phyloP scores from a whole-genome alignment of 2,329 filamentous ascomycete species.

The Ceratocystis huliohia region DNA sequence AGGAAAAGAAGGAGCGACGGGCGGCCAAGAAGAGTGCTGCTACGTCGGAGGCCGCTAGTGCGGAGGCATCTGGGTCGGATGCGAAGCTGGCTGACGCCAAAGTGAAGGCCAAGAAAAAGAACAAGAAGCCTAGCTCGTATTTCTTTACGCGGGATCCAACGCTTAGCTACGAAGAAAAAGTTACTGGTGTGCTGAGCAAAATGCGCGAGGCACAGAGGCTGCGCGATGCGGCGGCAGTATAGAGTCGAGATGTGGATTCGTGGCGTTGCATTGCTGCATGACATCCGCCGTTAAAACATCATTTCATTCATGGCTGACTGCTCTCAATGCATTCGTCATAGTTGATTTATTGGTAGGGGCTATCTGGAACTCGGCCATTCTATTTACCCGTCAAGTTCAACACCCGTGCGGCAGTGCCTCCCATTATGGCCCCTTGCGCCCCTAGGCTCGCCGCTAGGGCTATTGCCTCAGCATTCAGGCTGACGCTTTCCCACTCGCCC shows the following conservation, averaged over 20 bases:
- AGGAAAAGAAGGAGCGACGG: constrained; percentile 29
- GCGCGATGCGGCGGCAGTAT: constrained; percentile 25
- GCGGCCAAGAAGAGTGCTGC: constrained; percentile 26
- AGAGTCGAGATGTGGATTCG: background rate
- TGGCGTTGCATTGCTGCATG: background rate
- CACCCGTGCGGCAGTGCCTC: constrained; percentile 45
- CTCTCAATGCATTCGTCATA: background rate
- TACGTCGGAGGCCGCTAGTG: constrained; percentile 16
- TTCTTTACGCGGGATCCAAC: constrained; percentile 21
- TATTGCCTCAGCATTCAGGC: constrained; percentile 40
- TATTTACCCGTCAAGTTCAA: constrained; percentile 27
- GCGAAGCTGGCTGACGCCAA: constrained; percentile 12
- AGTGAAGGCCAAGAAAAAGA: constrained; percentile 16
- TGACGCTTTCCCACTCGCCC: constrained; percentile 58
- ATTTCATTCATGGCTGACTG: background rate
- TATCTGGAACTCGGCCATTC: background rate
- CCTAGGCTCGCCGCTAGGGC: constrained; percentile 37
- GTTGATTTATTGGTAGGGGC: background rate
- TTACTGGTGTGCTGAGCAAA: constrained; percentile 27
- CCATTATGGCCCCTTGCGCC: constrained; percentile 41
- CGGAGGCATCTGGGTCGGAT: constrained; percentile 10
- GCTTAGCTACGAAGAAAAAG: constrained; percentile 22
- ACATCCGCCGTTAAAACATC: background rate
- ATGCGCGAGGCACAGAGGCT: constrained; percentile 30
- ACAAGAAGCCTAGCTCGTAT: constrained; percentile 17